A percentile compares a stretch with the other conserved stretches of the same genome.
phyloP scores from a whole-genome alignment of 192 early-diverging fungal genomes.

The Mortierella alpina region DNA sequence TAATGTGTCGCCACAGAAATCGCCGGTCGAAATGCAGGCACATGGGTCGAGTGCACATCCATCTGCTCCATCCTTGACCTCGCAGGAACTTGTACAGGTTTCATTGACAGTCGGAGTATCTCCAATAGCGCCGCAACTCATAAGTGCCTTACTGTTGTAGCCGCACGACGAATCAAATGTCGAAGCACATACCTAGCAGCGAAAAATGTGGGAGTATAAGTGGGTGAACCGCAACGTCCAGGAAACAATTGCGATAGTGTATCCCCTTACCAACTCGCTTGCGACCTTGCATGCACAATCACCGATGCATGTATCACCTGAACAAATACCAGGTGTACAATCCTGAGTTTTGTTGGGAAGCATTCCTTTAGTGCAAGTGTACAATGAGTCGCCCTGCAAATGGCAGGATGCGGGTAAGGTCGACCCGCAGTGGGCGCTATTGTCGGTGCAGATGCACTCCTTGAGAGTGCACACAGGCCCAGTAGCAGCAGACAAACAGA shows the following conservation, averaged over 20 bases:
- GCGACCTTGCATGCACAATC: too few relatives aligned
- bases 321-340: too few relatives aligned
- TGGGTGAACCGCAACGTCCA: too few relatives aligned
- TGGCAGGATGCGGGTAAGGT: background rate
- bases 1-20: too few relatives aligned
- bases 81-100: background rate
- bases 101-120: background rate
- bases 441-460: background rate
- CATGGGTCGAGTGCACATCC: background rate
- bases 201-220: too few relatives aligned
- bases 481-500: background rate
- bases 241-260: too few relatives aligned
- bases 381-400: too few relatives aligned
- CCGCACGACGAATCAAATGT: background rate
- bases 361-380: too few relatives aligned
- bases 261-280: too few relatives aligned
- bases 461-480: background rate
- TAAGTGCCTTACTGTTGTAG: background rate
- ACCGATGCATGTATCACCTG: too few relatives aligned
- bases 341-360: too few relatives aligned
- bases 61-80: background rate
- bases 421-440: background rate
- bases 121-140: background rate
- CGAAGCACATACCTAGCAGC: background rate
- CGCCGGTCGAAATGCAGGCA: too few relatives aligned